These are phyloP conservation scores for Saturnispora halmiae DNA, from an alignment of 805 yeast species.

Conservation along the genomic window DNA sequence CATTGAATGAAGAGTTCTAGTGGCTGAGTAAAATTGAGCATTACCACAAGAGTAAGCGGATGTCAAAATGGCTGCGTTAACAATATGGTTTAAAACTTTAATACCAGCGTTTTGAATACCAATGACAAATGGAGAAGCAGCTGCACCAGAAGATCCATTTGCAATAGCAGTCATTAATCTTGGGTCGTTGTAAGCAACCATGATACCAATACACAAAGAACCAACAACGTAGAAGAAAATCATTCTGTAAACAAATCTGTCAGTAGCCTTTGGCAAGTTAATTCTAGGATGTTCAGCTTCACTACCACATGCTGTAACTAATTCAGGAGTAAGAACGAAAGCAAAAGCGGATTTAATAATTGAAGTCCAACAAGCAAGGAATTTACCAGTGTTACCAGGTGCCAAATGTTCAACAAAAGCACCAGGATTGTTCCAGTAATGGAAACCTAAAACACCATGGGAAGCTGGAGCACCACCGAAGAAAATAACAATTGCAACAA, in stretches of 20 bases:
- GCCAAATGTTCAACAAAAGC: constrained; percentile 42
- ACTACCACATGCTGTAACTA: constrained; percentile 45
- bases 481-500: constrained; percentile 45
- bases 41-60: constrained; percentile 49
- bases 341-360: constrained; percentile 59
- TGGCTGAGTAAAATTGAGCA: constrained; percentile 34
- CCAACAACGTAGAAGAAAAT: constrained; percentile 51
- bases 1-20: constrained; percentile 35
- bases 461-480: constrained; percentile 53
- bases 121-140: constrained; percentile 59
- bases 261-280: constrained; percentile 54
- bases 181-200: constrained; percentile 46
- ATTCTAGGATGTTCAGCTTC: constrained; percentile 52
- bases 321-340: constrained; percentile 55
- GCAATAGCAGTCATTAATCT: constrained; percentile 37
- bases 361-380: constrained; percentile 55
- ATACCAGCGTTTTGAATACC: constrained; percentile 56
- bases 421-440: constrained; percentile 48
- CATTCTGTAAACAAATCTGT: constrained; percentile 52
- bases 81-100: constrained; percentile 47
- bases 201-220: constrained; percentile 48
- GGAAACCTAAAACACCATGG: constrained; percentile 53
- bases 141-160: constrained; percentile 41
- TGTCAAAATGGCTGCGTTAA: constrained; percentile 52
- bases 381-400: constrained; percentile 49